A percentile compares a stretch with the other conserved stretches of the same genome.
Evolutionary conservation across 2,329 filamentous ascomycete species (phyloP).

Genomic region (Dothistroma pini): DNA sequence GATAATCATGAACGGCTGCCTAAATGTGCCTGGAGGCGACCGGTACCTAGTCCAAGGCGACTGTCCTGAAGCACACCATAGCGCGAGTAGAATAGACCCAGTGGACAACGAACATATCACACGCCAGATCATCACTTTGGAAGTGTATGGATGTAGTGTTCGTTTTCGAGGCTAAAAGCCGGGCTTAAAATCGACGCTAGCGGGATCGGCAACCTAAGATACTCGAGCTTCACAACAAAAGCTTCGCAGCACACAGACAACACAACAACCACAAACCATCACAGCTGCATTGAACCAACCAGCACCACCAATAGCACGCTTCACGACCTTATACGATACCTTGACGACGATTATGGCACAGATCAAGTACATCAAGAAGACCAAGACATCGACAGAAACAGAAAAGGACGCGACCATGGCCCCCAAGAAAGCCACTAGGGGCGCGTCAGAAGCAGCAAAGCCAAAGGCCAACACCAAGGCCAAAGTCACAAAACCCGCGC

Average conservation of each 20-base stretch:
- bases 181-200: neutral
- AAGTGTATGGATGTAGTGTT: no score
- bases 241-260: neutral
- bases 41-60: neutral
- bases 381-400: conserved; percentile 17
- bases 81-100: neutral
- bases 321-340: neutral
- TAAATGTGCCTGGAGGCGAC: neutral
- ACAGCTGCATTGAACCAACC: neutral
- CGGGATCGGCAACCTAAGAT: neutral
- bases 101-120: neutral
- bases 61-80: no score
- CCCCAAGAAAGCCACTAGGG: conserved; percentile 19
- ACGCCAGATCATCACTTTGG: no score
- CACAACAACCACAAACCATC: neutral
- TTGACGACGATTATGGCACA: conserved; percentile 24
- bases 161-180: neutral
- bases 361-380: conserved; percentile 32
- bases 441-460: conserved; percentile 16
- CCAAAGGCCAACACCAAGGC: conserved; percentile 31
- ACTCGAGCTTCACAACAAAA: neutral
- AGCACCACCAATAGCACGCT: neutral
- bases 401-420: conserved; percentile 18
- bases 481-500: conserved; percentile 25
- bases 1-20: neutral